Evolutionary conservation across 2,329 filamentous ascomycete species (phyloP).

Genomic region (Verticillium isaacii): DNA sequence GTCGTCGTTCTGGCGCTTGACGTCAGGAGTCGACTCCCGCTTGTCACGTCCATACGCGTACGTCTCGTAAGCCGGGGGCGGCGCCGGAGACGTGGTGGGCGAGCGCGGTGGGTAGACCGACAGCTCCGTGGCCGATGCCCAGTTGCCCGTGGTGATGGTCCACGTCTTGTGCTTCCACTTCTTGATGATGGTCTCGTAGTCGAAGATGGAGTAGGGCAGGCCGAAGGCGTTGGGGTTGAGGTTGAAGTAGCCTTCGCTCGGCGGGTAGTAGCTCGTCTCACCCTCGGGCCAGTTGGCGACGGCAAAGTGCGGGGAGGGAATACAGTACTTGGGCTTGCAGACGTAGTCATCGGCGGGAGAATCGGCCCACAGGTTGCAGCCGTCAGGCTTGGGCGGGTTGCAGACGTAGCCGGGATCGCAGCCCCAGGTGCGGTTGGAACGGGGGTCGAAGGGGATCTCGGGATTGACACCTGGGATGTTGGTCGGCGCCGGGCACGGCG

Average conservation of each 20-base stretch:
- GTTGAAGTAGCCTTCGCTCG: constrained; percentile 56
- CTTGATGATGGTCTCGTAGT: constrained; percentile 32
- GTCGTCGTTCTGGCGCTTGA: constrained; percentile 3
- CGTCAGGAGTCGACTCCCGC: neutral
- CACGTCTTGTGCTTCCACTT: constrained; percentile 27
- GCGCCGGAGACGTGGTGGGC: constrained; percentile 14
- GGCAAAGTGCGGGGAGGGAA: constrained; percentile 31
- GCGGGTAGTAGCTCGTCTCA: constrained; percentile 45
- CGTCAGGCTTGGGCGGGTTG: constrained; percentile 40
- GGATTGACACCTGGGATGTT: constrained; percentile 19
- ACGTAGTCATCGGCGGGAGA: constrained; percentile 40
- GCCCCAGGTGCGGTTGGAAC: constrained; percentile 45
- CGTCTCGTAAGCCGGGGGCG: constrained; percentile 3
- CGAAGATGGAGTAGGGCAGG: constrained; percentile 58
- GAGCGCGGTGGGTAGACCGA: constrained; percentile 30
- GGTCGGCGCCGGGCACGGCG: constrained; percentile 40
- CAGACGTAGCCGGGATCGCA: constrained; percentile 50
- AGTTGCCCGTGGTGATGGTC: constrained; percentile 51
- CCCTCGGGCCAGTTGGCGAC: constrained; percentile 37
- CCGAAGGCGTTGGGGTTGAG: constrained; percentile 60
- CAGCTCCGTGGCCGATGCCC: constrained; percentile 45
- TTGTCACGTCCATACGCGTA: constrained; percentile 8
- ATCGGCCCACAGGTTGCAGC: constrained; percentile 47
- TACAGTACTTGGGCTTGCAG: constrained; percentile 41
- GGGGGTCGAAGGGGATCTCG: constrained; percentile 21